Percentiles rank a stretch among this genome's conserved stretches.
Evolutionary conservation across 371 early-diverging fungal species (phyloP).

Genomic region (Lichtheimia ornata): DNA sequence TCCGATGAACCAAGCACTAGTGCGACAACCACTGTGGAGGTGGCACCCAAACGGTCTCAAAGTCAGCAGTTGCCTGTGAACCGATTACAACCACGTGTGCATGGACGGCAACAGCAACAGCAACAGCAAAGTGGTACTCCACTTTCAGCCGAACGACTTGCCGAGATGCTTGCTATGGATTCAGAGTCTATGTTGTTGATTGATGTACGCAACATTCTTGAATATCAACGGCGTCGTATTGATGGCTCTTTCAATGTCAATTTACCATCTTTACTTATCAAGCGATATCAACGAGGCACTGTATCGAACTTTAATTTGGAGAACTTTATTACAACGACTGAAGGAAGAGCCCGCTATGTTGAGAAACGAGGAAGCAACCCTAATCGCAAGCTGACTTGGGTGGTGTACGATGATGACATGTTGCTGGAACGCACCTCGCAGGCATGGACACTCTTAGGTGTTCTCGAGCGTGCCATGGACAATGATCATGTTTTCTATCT

Average conservation of each 20-base stretch:
- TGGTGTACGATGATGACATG: slow-evolving; percentile 65
- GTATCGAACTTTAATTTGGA: slow-evolving; percentile 61
- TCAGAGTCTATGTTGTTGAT: slow-evolving; percentile 29
- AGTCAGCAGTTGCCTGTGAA: slow-evolving; percentile 30
- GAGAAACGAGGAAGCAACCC: slow-evolving; percentile 10
- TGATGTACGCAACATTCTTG: slow-evolving; percentile 49
- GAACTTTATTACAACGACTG: slow-evolving; percentile 64
- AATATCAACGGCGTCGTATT: slow-evolving; percentile 42
- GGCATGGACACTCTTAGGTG: slow-evolving; percentile 64
- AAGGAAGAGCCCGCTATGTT: slow-evolving; percentile 53
- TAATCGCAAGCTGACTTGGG: slow-evolving; percentile 23
- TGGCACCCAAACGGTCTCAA: slow-evolving; percentile 30
- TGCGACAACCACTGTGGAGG: background rate
- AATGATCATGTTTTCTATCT: slow-evolving; percentile 31
- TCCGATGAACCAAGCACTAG: background rate
- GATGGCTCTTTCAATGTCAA: slow-evolving; percentile 60
- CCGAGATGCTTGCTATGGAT: slow-evolving; percentile 13
- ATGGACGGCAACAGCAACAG: background rate
- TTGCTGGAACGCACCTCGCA: slow-evolving; percentile 42
- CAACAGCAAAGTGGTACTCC: slow-evolving; percentile 12
- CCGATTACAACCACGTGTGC: background rate
- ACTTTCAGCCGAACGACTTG: slow-evolving; percentile 25
- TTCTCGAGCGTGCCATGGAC: slow-evolving; percentile 45
- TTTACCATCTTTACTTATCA: slow-evolving; percentile 61
- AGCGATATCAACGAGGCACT: slow-evolving; percentile 61